Evolutionary conservation across 2,329 filamentous ascomycete species (phyloP).

Genomic region (Cercospora zeae-maydis): DNA sequence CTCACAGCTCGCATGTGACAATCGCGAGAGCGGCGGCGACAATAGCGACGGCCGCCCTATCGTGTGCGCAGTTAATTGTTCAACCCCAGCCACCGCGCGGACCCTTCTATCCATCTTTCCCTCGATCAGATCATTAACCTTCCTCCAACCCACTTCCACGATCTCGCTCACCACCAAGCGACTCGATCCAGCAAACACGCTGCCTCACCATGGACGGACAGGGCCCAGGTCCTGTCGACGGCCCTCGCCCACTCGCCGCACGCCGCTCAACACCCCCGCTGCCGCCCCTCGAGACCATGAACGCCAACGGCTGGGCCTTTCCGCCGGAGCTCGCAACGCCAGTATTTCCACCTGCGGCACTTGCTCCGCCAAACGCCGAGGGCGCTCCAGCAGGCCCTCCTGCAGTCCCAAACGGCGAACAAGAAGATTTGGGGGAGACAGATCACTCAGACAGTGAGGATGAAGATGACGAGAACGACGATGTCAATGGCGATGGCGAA

Average conservation of each 20-base stretch:
- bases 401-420: not conserved
- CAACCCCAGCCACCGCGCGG: not conserved
- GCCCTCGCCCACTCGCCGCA: not conserved
- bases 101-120: not conserved
- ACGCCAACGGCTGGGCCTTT: not conserved
- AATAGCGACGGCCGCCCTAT: slow-evolving; percentile 4
- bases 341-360: not conserved
- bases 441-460: slow-evolving; percentile 27
- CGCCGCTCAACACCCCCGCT: slow-evolving; percentile 4
- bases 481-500: not conserved
- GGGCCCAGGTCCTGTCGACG: not conserved
- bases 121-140: not conserved
- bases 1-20: slow-evolving; percentile 6
- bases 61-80: not conserved
- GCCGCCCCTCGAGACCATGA: not conserved
- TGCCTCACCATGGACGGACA: not conserved
- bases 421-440: not conserved
- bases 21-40: slow-evolving; percentile 1
- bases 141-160: not conserved
- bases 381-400: not conserved
- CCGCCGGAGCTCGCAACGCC: slow-evolving; percentile 8
- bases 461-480: slow-evolving; percentile 14
- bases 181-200: not conserved
- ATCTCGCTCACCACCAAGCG: not conserved
- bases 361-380: slow-evolving; percentile 1